Percentiles rank a stretch among this genome's conserved stretches.
phyloP scores from a whole-genome alignment of 495 filamentous ascomycete species.

The Aspergillus bridgeri region DNA sequence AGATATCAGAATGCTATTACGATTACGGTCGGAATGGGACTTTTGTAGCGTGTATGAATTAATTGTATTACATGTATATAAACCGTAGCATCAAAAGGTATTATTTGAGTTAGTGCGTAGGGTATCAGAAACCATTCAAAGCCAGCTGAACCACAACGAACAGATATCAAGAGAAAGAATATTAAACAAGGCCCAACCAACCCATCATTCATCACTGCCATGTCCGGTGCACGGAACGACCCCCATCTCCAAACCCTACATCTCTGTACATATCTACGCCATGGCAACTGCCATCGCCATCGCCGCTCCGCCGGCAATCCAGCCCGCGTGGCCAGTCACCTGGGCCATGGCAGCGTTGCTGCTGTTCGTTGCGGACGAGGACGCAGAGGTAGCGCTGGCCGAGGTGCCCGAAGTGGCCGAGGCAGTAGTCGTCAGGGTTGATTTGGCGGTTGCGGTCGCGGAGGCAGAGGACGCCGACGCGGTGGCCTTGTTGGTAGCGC shows the following conservation, averaged over 20 bases:
- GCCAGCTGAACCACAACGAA: neutral
- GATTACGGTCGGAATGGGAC: neutral
- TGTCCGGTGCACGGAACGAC: too few species aligned
- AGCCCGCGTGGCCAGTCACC: neutral
- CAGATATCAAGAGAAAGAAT: neutral
- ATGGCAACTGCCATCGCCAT: neutral
- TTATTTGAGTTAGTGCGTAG: neutral
- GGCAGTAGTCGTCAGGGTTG: constrained; percentile 3
- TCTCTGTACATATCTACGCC: neutral
- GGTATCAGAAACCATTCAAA: neutral
- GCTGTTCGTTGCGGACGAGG: neutral
- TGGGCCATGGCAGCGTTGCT: neutral
- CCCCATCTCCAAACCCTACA: too few species aligned
- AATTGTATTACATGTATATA: too few species aligned
- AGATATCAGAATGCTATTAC: too few species aligned
- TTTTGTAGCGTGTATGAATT: too few species aligned
- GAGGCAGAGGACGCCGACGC: neutral
- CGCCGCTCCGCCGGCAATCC: neutral
- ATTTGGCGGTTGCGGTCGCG: constrained; percentile 3
- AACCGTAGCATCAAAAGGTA: neutral
- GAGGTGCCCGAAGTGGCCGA: constrained; percentile 10
- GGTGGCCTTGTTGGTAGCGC: constrained; percentile 4
- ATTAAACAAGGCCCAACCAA: neutral
- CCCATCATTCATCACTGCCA: neutral
- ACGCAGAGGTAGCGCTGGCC: neutral